phyloP scores from a whole-genome alignment of 257 asterid genomes.

The Jacaranda copaia region DNA sequence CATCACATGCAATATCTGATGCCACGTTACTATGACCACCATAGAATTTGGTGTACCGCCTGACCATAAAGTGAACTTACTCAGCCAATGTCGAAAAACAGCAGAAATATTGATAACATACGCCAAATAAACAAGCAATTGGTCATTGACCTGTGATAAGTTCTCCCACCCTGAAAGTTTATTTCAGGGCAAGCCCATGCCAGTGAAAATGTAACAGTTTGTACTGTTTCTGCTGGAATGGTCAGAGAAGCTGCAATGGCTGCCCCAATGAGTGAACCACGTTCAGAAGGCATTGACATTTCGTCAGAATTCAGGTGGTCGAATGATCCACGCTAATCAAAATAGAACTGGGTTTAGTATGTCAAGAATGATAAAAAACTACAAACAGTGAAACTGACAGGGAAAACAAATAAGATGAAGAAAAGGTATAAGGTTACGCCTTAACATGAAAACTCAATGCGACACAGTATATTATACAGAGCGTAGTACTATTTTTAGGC shows the following conservation, averaged over 20 bases:
- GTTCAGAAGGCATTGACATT: constrained; percentile 78
- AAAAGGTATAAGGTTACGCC: no score
- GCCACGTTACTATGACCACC: constrained; percentile 73
- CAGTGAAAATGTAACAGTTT: constrained; percentile 76
- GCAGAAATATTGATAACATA: constrained; percentile 11
- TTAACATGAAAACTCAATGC: neutral
- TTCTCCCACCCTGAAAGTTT: constrained; percentile 78
- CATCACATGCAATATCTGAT: constrained; percentile 80
- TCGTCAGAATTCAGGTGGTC: constrained; percentile 74
- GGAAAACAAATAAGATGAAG: no score
- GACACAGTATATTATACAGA: no score
- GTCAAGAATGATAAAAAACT: constrained; percentile 40
- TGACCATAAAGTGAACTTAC: constrained; percentile 43
- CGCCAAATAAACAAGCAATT: constrained; percentile 30
- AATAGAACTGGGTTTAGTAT: constrained; percentile 44
- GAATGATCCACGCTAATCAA: constrained; percentile 84
- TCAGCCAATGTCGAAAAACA: constrained; percentile 37
- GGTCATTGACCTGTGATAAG: constrained; percentile 78
- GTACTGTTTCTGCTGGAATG: constrained; percentile 68
- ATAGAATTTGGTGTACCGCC: constrained; percentile 91
- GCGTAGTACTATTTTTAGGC: no score
- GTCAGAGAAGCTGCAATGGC: constrained; percentile 90
- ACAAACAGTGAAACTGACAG: constrained; percentile 3
- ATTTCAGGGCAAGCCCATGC: constrained; percentile 97
- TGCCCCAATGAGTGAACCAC: constrained; percentile 82